These are phyloP conservation scores for Prillingera fragicola DNA, from an alignment of 1,284 basidiomycete species.

Conservation along the genomic window DNA sequence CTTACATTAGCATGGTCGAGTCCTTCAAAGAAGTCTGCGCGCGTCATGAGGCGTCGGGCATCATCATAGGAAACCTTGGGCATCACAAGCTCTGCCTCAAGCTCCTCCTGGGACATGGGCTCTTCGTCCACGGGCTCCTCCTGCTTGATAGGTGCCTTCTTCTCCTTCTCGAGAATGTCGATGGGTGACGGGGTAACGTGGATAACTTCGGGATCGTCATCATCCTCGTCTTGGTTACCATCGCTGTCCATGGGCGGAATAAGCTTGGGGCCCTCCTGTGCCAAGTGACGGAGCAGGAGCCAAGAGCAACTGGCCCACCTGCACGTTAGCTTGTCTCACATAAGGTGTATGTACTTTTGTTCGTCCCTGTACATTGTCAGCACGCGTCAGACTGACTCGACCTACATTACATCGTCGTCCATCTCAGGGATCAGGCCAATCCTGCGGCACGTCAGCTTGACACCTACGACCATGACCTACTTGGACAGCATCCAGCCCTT, in stretches of 20 bases:
- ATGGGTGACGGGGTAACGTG: constrained; percentile 9
- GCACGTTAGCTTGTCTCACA: background rate
- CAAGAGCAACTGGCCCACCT: constrained; percentile 59
- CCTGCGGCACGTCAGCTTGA: constrained; percentile 16
- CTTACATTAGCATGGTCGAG: constrained; percentile 48
- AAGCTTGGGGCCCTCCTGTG: constrained; percentile 29
- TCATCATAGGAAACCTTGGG: constrained; percentile 43
- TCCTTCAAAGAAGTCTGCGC: constrained; percentile 68
- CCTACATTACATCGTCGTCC: constrained; percentile 74
- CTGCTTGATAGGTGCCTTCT: constrained; percentile 4
- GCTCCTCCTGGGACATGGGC: constrained; percentile 6
- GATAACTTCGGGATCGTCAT: constrained; percentile 1
- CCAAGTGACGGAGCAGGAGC: constrained; percentile 66
- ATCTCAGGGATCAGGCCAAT: constrained; percentile 65
- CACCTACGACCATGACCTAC: constrained; percentile 20
- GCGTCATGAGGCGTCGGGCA: constrained; percentile 64
- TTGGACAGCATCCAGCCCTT: constrained; percentile 67
- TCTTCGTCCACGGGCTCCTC: constrained; percentile 3
- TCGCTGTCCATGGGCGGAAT: constrained; percentile 1
- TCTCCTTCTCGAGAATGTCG: constrained; percentile 4
- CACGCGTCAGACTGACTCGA: constrained; percentile 1
- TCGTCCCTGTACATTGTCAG: constrained; percentile 38
- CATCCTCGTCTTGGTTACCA: background rate
- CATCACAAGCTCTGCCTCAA: constrained; percentile 28
- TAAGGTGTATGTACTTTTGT: constrained; percentile 65